phyloP scores from a whole-genome alignment of 2,329 filamentous ascomycete species.

The Colletotrichum eremochloae region DNA sequence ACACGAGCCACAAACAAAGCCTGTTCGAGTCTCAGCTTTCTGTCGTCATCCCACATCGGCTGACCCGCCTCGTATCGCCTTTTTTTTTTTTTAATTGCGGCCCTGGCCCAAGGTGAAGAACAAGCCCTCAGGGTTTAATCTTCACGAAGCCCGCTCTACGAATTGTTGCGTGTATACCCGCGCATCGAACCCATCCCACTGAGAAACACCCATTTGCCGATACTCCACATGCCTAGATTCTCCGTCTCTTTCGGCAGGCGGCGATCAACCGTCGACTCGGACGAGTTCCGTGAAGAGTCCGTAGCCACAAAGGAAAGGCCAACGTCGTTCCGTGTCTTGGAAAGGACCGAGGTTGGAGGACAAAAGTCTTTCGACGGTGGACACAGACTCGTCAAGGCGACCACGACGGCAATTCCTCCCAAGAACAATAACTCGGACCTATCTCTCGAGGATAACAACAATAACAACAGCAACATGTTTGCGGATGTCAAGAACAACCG shows the following conservation, averaged over 20 bases:
- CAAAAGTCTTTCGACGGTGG: slow-evolving; percentile 66
- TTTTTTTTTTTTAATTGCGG: slow-evolving; percentile 18
- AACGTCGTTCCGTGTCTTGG: slow-evolving; percentile 71
- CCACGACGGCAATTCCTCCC: slow-evolving; percentile 50
- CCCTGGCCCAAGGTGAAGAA: slow-evolving; percentile 23
- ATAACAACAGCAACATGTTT: slow-evolving; percentile 61
- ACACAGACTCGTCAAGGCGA: slow-evolving; percentile 57
- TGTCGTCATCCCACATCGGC: slow-evolving; percentile 41
- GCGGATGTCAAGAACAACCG: slow-evolving; percentile 68
- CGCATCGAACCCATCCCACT: slow-evolving; percentile 25
- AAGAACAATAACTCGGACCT: slow-evolving; percentile 55
- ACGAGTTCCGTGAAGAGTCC: slow-evolving; percentile 66
- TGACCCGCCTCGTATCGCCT: slow-evolving; percentile 41
- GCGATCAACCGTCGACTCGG: slow-evolving; percentile 69
- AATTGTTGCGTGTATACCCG: slow-evolving; percentile 20
- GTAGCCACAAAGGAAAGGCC: slow-evolving; percentile 51
- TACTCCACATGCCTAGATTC: slow-evolving; percentile 72
- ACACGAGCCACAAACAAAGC: slow-evolving; percentile 42
- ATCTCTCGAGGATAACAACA: slow-evolving; percentile 64
- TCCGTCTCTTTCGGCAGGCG: slow-evolving; percentile 70
- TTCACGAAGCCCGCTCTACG: slow-evolving; percentile 10
- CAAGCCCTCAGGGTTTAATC: slow-evolving; percentile 13
- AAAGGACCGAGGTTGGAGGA: slow-evolving; percentile 61
- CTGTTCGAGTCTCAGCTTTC: slow-evolving; percentile 37
- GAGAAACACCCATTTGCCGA: slow-evolving; percentile 44